Evolutionary conservation across 495 filamentous ascomycete species (phyloP).

Genomic region (Aspergillus biplanus): DNA sequence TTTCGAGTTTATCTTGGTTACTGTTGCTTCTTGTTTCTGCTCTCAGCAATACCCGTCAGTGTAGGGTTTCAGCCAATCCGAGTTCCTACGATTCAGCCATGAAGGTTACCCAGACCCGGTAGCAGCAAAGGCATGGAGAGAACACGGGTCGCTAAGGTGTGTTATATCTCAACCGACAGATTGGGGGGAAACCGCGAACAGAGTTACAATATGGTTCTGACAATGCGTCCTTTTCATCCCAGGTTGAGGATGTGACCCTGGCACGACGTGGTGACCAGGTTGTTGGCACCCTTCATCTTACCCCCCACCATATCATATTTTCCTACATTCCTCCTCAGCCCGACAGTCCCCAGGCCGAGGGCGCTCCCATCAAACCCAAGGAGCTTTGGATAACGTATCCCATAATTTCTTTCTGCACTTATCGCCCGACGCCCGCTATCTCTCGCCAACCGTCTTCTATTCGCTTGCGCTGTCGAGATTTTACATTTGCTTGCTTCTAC

Average conservation of each 20-base stretch:
- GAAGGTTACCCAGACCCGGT: slow-evolving; percentile 42
- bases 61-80: slow-evolving; percentile 4
- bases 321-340: slow-evolving; percentile 48
- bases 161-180: slow-evolving; percentile 5
- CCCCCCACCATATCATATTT: slow-evolving; percentile 70
- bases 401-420: slow-evolving; percentile 76
- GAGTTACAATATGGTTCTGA: slow-evolving; percentile 4
- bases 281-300: slow-evolving; percentile 64
- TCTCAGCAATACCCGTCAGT: neutral
- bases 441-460: slow-evolving; percentile 80
- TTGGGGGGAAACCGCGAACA: neutral
- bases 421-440: slow-evolving; percentile 69
- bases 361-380: slow-evolving; percentile 53
- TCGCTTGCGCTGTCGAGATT: slow-evolving; percentile 88
- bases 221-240: slow-evolving; percentile 12
- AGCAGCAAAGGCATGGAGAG: slow-evolving; percentile 55
- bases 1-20: neutral
- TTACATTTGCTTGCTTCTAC: slow-evolving; percentile 89
- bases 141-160: slow-evolving; percentile 60
- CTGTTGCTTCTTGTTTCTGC: neutral
- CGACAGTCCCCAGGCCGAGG: slow-evolving; percentile 39
- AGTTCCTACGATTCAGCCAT: slow-evolving; percentile 29
- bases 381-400: slow-evolving; percentile 94
- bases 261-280: slow-evolving; percentile 63
- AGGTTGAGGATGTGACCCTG: slow-evolving; percentile 68